A percentile compares a stretch with the other conserved stretches of the same genome.
These are phyloP conservation scores for Penicillium verrucosum DNA, from an alignment of 2,329 filamentous ascomycete genomes.

Conservation along the genomic window DNA sequence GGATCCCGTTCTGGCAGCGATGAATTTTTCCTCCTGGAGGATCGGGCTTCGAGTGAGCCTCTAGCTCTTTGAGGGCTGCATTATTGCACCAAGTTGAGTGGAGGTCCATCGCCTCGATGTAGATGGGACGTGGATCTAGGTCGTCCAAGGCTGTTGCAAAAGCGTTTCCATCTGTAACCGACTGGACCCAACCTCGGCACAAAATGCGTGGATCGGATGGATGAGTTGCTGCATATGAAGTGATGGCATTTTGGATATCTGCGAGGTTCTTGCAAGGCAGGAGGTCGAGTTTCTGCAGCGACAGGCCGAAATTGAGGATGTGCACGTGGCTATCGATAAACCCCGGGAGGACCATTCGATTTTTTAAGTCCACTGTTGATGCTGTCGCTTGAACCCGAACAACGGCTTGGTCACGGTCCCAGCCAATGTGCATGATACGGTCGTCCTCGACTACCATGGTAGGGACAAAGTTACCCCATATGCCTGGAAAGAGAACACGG, in stretches of 20 bases:
- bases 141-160: constrained; percentile 47
- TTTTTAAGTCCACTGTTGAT: constrained; percentile 32
- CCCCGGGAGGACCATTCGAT: constrained; percentile 42
- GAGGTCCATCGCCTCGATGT: constrained; percentile 49
- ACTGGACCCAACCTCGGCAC: constrained; percentile 50
- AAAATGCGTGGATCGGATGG: constrained; percentile 43
- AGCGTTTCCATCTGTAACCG: constrained; percentile 43
- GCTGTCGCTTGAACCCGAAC: constrained; percentile 14
- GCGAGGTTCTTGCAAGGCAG: constrained; percentile 39
- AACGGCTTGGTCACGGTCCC: constrained; percentile 24
- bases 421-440: constrained; percentile 42
- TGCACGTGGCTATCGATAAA: constrained; percentile 52
- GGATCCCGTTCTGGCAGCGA: constrained; percentile 40
- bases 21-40: constrained; percentile 48
- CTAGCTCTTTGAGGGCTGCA: constrained; percentile 46
- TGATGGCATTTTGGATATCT: constrained; percentile 45
- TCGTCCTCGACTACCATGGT: constrained; percentile 41
- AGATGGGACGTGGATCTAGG: constrained; percentile 48
- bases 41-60: constrained; percentile 38
- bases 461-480: constrained; percentile 14
- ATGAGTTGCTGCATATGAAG: constrained; percentile 34
- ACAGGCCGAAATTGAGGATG: constrained; percentile 47
- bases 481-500: constrained; percentile 20
- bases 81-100: constrained; percentile 52
- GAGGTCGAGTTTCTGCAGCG: constrained; percentile 46